These are phyloP conservation scores for Diaporthe citri DNA, from an alignment of 2,329 filamentous ascomycete genomes.

Conservation along the genomic window DNA sequence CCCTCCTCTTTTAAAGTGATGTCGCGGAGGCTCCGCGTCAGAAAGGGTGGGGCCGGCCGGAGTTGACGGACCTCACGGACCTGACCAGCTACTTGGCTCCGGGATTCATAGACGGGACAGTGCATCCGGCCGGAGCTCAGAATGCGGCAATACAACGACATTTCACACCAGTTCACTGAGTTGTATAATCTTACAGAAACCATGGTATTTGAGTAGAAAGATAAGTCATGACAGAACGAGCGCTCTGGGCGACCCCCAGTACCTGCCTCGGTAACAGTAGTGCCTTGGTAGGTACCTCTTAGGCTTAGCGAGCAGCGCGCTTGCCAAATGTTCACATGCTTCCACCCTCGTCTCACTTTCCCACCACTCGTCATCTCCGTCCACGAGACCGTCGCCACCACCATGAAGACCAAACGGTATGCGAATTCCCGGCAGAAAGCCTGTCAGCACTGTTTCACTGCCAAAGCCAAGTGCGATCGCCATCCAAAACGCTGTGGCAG, in stretches of 20 bases:
- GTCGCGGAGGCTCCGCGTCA: background rate
- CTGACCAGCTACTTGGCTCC: background rate
- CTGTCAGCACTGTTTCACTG: slow-evolving; percentile 52
- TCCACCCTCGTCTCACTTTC: no score
- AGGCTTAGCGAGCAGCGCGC: no score
- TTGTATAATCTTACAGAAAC: no score
- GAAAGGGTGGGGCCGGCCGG: background rate
- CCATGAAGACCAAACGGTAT: background rate
- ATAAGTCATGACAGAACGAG: no score
- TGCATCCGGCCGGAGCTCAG: background rate
- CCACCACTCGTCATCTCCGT: no score
- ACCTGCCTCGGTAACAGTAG: no score
- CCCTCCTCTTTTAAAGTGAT: no score
- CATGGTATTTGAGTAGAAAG: no score
- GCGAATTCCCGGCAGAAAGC: slow-evolving; percentile 39
- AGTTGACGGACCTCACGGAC: background rate
- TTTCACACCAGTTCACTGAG: no score
- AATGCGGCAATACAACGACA: background rate
- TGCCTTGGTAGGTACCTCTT: no score
- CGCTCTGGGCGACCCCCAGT: no score
- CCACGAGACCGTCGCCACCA: background rate
- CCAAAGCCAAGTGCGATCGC: slow-evolving; percentile 58
- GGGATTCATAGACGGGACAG: background rate
- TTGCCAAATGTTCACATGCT: no score
- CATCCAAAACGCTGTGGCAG: slow-evolving; percentile 48